phyloP scores from a whole-genome alignment of 2,329 filamentous ascomycete species.

The Xylaria multiplex region DNA sequence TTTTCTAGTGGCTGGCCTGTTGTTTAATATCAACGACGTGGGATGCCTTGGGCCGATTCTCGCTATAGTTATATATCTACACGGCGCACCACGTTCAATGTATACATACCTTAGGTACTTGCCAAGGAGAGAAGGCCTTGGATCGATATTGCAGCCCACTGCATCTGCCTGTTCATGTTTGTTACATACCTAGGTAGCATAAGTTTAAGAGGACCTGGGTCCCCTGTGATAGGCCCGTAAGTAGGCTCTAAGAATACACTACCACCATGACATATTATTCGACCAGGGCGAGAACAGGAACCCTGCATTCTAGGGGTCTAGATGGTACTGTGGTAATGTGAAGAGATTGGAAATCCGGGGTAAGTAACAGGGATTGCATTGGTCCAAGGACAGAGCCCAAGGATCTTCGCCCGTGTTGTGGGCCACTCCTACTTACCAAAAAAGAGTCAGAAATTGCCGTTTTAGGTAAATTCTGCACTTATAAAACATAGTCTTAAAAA shows the following conservation, averaged over 20 bases:
- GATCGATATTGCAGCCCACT: background rate
- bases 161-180: background rate
- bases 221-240: background rate
- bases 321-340: no score
- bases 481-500: no score
- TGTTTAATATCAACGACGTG: slow-evolving; percentile 32
- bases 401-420: background rate
- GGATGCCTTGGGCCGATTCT: background rate
- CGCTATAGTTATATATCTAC: background rate
- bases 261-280: background rate
- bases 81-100: background rate
- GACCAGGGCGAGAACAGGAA: background rate
- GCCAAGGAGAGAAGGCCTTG: background rate
- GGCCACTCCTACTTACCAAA: slow-evolving; percentile 7
- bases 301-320: background rate
- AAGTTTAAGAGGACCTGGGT: background rate
- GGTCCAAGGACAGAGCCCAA: no score
- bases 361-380: background rate
- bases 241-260: no score
- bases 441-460: no score
- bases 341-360: slow-evolving; percentile 21
- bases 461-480: no score
- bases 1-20: slow-evolving; percentile 62
- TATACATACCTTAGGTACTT: no score
- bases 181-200: background rate